Conservation (phyloP, 305 asterid species). For the Fraxinus floribunda region DNA sequence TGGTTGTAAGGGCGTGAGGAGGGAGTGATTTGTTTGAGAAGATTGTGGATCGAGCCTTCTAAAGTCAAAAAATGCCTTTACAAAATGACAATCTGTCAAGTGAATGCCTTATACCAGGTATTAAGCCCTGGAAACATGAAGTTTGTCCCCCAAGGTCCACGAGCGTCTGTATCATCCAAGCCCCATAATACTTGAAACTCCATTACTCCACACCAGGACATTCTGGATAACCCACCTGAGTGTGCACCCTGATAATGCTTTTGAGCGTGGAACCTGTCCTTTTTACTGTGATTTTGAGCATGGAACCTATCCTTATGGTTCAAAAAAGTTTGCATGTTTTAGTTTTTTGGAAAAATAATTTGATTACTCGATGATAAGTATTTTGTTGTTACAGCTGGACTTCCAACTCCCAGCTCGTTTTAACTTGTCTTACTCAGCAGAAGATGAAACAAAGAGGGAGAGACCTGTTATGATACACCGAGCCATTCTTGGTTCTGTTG, state of each 20-base stretch:
- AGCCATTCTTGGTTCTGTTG: slow-evolving; percentile 89
- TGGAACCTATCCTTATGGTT: neutral
- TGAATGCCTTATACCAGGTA: slow-evolving; percentile 1
- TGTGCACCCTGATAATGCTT: neutral
- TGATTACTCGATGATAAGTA: slow-evolving; percentile 16
- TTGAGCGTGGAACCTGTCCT: neutral
- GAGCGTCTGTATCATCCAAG: neutral
- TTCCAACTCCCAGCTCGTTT: slow-evolving; percentile 95
- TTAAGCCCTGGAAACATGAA: neutral
- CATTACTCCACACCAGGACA: neutral
- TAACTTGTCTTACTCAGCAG: slow-evolving; percentile 89
- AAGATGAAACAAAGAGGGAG: slow-evolving; percentile 91
- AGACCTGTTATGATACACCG: slow-evolving; percentile 98
- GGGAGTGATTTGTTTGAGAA: slow-evolving; percentile 1
- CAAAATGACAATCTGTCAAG: slow-evolving; percentile 10
- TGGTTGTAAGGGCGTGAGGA: neutral
- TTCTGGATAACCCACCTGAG: neutral
- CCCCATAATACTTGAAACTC: neutral
- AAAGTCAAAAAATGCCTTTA: neutral
- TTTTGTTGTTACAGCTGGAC: slow-evolving; percentile 76
- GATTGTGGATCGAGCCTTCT: slow-evolving; percentile 15
- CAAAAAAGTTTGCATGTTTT: slow-evolving; percentile 5
- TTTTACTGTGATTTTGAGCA: neutral
- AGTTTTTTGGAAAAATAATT: neutral
- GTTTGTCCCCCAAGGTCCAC: neutral